These are phyloP conservation scores for Platanthera guangdongensis DNA, from an alignment of 106 monocot genomes.

Conservation along the genomic window DNA sequence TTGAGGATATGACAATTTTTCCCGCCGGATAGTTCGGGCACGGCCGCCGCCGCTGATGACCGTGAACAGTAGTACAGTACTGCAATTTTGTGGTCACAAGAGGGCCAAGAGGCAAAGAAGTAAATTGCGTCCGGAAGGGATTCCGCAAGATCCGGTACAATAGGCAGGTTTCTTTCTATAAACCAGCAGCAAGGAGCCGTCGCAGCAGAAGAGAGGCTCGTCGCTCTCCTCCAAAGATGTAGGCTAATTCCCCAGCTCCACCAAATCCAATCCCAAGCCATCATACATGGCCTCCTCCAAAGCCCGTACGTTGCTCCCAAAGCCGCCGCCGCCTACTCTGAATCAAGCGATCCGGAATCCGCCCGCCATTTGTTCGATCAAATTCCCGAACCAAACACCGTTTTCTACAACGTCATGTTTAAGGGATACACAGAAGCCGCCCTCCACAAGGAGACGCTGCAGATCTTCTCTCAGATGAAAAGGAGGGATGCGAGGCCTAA, in stretches of 20 bases:
- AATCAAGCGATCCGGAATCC: not conserved
- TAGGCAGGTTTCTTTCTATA: not conserved
- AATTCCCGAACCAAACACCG: conserved; percentile 15
- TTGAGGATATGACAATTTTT: too few species aligned
- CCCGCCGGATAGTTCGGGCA: too few species aligned
- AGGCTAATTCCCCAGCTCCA: conserved; percentile 9
- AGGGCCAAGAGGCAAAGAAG: too few species aligned
- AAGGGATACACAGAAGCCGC: conserved; percentile 23
- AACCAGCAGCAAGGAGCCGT: not conserved
- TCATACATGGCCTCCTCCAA: conserved; percentile 36
- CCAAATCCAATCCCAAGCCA: conserved; percentile 34
- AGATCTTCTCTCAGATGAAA: conserved; percentile 31
- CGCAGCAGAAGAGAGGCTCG: conserved; percentile 19
- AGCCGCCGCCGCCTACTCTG: conserved; percentile 18
- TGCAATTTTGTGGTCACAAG: too few species aligned
- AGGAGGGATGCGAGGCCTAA: conserved; percentile 25
- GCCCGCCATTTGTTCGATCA: conserved; percentile 33
- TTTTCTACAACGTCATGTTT: conserved; percentile 53
- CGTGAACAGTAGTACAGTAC: too few species aligned
- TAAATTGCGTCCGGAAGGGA: too few species aligned
- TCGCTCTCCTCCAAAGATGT: conserved; percentile 31
- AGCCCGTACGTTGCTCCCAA: conserved; percentile 29
- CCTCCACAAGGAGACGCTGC: conserved; percentile 18
- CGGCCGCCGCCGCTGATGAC: too few species aligned
- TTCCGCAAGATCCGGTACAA: not conserved